A percentile compares a stretch with the other conserved stretches of the same genome.
Evolutionary conservation across 1,284 basidiomycete species (phyloP).

Genomic region (Xerocomus tenax): DNA sequence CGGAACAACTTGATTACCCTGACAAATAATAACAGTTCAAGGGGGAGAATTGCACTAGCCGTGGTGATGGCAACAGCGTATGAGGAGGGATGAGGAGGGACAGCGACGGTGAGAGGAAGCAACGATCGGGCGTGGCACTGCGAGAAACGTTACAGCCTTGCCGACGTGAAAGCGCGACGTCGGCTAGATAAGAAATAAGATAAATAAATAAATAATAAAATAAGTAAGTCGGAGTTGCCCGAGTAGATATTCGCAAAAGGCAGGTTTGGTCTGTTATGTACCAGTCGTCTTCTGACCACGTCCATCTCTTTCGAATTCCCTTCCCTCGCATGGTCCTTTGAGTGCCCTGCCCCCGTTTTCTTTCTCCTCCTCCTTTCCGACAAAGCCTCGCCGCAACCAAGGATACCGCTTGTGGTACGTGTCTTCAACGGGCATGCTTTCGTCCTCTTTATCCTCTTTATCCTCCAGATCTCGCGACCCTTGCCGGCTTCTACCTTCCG

Average conservation of each 20-base stretch:
- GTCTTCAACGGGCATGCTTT: not conserved
- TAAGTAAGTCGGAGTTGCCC: conserved; percentile 21
- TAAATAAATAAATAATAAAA: conserved; percentile 6
- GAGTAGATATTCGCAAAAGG: conserved; percentile 19
- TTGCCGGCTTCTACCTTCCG: conserved; percentile 69
- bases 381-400: conserved; percentile 54
- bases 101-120: conserved; percentile 1
- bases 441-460: not conserved
- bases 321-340: conserved; percentile 33
- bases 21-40: not conserved
- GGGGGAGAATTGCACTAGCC: not conserved
- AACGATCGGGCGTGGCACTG: conserved; percentile 16
- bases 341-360: conserved; percentile 33
- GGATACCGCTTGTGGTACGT: conserved; percentile 70
- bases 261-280: conserved; percentile 24
- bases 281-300: conserved; percentile 25
- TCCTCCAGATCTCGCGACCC: conserved; percentile 82
- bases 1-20: conserved; percentile 14
- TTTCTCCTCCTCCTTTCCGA: conserved; percentile 30
- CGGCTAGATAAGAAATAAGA: conserved; percentile 28
- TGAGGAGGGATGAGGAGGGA: not conserved
- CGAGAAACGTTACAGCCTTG: conserved; percentile 16
- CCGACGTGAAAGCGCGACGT: conserved; percentile 17
- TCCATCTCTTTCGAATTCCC: conserved; percentile 16
- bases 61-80: not conserved